Percentiles rank a stretch among this genome's conserved stretches.
Evolutionary conservation across 2,329 filamentous ascomycete species (phyloP).

Genomic region (Plenodomus biglobosus): DNA sequence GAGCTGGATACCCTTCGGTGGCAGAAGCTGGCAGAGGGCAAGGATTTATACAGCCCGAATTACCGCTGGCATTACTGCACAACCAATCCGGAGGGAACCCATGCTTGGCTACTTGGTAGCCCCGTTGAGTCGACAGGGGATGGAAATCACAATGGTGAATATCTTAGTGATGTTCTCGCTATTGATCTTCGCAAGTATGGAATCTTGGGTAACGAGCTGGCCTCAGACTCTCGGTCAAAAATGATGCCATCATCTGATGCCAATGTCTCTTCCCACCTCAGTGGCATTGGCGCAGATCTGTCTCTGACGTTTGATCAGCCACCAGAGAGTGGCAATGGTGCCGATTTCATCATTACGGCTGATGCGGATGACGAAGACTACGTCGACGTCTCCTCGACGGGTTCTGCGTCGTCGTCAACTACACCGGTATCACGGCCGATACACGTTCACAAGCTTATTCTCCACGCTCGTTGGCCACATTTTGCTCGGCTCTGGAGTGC

Average conservation of each 20-base stretch:
- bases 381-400: constrained; percentile 56
- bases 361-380: constrained; percentile 73
- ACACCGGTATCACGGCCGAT: constrained; percentile 70
- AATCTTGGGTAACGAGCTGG: constrained; percentile 76
- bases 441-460: constrained; percentile 90
- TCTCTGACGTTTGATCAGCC: constrained; percentile 83
- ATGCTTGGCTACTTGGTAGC: constrained; percentile 95
- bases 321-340: constrained; percentile 80
- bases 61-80: constrained; percentile 99
- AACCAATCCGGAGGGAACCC: constrained; percentile 91
- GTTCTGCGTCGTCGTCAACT: constrained; percentile 33
- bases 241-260: constrained; percentile 54
- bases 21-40: constrained; percentile 92
- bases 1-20: constrained; percentile 86
- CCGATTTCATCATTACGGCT: constrained; percentile 90
- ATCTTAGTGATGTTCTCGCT: constrained; percentile 90
- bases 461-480: constrained; percentile 95
- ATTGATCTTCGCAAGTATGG: constrained; percentile 92
- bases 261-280: constrained; percentile 54
- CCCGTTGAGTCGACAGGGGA: constrained; percentile 70
- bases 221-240: constrained; percentile 47
- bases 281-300: constrained; percentile 79
- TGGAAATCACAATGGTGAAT: constrained; percentile 77
- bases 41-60: constrained; percentile 87
- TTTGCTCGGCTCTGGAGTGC: constrained; percentile 89